phyloP scores from a whole-genome alignment of 768 basidiomycete genomes.

The Terana coerulea region DNA sequence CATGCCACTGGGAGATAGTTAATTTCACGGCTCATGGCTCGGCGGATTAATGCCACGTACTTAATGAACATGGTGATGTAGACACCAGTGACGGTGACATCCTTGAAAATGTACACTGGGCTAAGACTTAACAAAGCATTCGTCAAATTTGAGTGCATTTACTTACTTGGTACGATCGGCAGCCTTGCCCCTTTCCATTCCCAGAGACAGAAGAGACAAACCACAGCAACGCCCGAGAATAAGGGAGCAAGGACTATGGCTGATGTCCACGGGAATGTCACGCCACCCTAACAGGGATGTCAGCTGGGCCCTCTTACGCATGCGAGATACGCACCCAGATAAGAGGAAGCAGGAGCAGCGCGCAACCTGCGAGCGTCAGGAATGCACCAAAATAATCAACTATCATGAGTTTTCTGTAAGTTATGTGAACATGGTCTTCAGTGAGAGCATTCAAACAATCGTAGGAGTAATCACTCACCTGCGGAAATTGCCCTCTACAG shows the following conservation, averaged over 20 bases:
- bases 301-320: conserved; percentile 1
- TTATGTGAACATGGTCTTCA: background rate
- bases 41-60: conserved; percentile 28
- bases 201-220: conserved; percentile 60
- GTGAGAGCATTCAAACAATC: background rate
- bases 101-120: conserved; percentile 69
- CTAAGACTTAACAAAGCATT: background rate
- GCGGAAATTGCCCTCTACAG: conserved; percentile 57
- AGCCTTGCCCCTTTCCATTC: conserved; percentile 69
- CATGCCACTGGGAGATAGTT: conserved; percentile 40
- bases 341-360: conserved; percentile 63
- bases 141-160: too few relatives aligned
- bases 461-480: conserved; percentile 30
- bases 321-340: conserved; percentile 52
- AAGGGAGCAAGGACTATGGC: conserved; percentile 43
- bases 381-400: conserved; percentile 61
- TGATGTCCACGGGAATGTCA: conserved; percentile 69
- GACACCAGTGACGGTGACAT: conserved; percentile 61
- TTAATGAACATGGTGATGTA: conserved; percentile 70
- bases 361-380: conserved; percentile 57
- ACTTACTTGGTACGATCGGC: conserved; percentile 69
- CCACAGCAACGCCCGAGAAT: conserved; percentile 49
- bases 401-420: conserved; percentile 52
- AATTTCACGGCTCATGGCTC: conserved; percentile 1
- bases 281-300: conserved; percentile 49